Conservation (phyloP, 2,329 filamentous ascomycete species). For the Xylariales sp. region DNA sequence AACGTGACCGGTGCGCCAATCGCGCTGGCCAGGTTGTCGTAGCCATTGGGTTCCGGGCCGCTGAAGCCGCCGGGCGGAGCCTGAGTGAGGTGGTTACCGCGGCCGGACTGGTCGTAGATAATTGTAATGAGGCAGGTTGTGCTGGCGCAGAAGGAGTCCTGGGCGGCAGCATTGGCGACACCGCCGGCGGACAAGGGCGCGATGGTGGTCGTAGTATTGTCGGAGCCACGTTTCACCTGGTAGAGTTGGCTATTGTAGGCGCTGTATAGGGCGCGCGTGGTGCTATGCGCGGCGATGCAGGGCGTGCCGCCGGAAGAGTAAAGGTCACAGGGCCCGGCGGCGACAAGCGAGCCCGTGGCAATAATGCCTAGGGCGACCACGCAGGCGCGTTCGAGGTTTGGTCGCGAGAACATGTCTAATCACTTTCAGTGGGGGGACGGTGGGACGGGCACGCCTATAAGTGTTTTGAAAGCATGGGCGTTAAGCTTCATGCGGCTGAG, state of each 20-base stretch:
- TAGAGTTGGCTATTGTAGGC: constrained; percentile 51
- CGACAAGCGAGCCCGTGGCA: constrained; percentile 30
- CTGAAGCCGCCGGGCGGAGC: constrained; percentile 53
- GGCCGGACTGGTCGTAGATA: constrained; percentile 63
- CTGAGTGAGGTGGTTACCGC: constrained; percentile 57
- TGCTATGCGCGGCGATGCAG: constrained; percentile 61
- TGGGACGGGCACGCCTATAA: not conserved
- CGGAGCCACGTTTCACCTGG: constrained; percentile 53
- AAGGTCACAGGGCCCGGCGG: constrained; percentile 57
- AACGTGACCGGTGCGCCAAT: constrained; percentile 57
- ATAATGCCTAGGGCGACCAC: constrained; percentile 29
- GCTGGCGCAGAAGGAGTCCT: constrained; percentile 55
- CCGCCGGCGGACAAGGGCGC: constrained; percentile 51
- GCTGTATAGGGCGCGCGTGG: constrained; percentile 58
- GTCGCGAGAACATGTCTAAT: constrained; percentile 5
- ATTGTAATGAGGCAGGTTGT: constrained; percentile 60
- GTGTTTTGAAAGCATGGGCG: not conserved
- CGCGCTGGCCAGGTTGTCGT: constrained; percentile 56
- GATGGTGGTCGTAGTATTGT: constrained; percentile 43
- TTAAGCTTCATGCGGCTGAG: no score
- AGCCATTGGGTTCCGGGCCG: constrained; percentile 52
- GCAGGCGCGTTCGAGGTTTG: not conserved
- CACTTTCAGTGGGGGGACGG: not conserved
- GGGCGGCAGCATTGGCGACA: constrained; percentile 55
- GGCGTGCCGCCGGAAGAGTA: constrained; percentile 54